phyloP scores from a whole-genome alignment of 371 early-diverging fungal species.

The Mucor saturninus region DNA sequence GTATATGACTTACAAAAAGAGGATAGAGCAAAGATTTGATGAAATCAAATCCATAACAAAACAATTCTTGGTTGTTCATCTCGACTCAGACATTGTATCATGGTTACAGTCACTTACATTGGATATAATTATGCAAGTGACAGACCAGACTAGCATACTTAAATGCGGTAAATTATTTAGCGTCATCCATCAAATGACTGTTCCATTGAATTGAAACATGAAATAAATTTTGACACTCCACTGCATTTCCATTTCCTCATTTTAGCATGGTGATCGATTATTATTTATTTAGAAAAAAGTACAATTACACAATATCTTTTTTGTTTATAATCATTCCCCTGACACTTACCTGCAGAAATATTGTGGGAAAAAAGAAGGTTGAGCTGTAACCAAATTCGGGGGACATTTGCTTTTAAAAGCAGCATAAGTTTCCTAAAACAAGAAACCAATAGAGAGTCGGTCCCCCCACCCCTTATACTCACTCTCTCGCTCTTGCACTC shows the following conservation, averaged over 20 bases:
- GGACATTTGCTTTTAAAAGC: too few species aligned
- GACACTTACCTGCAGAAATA: too few species aligned
- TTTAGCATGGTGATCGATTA: too few species aligned
- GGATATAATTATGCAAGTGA: conserved; percentile 15
- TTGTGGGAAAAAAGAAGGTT: too few species aligned
- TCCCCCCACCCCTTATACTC: neutral
- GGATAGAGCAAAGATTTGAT: conserved; percentile 55
- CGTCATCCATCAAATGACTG: conserved; percentile 1
- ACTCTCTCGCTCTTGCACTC: neutral
- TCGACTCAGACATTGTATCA: conserved; percentile 7
- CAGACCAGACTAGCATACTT: neutral
- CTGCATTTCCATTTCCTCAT: neutral
- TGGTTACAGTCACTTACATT: conserved; percentile 6
- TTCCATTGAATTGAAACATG: neutral
- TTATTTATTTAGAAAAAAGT: too few species aligned
- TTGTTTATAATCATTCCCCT: too few species aligned
- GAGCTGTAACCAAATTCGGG: too few species aligned
- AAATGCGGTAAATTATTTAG: conserved; percentile 4
- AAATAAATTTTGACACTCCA: neutral
- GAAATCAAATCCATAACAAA: conserved; percentile 38
- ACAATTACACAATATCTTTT: too few species aligned
- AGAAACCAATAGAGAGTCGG: too few species aligned
- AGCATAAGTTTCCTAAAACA: too few species aligned
- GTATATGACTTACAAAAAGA: conserved; percentile 41
- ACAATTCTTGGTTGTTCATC: neutral